phyloP scores from a whole-genome alignment of 345 rosid species.

The rapeseed (Brassica napus) region Da-Ae NC_063440.1:498501-499000 shows the following conservation, averaged over 20 bases:
- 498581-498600: constrained; percentile 91
- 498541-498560: constrained; percentile 77
- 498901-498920: constrained; percentile 6
- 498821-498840: constrained; percentile 61
- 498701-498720: constrained; percentile 43
- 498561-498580: constrained; percentile 83
- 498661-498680: not conserved
- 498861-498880: constrained; percentile 80
- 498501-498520: constrained; percentile 82
- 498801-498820: constrained; percentile 74
- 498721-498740: constrained; percentile 92
- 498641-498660: not conserved
- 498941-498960: constrained; percentile 17
- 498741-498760: constrained; percentile 75
- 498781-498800: constrained; percentile 79
- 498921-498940: not conserved
- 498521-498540: constrained; percentile 70
- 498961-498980: constrained; percentile 86
- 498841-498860: constrained; percentile 61
- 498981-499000: constrained; percentile 63
- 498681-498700: not conserved
- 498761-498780: constrained; percentile 89
- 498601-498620: constrained; percentile 81
- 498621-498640: constrained; percentile 70
- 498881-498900: constrained; percentile 39